Percentiles rank a stretch among this genome's conserved stretches.
phyloP scores from a whole-genome alignment of 768 basidiomycete genomes.

The Mycena metata region DNA sequence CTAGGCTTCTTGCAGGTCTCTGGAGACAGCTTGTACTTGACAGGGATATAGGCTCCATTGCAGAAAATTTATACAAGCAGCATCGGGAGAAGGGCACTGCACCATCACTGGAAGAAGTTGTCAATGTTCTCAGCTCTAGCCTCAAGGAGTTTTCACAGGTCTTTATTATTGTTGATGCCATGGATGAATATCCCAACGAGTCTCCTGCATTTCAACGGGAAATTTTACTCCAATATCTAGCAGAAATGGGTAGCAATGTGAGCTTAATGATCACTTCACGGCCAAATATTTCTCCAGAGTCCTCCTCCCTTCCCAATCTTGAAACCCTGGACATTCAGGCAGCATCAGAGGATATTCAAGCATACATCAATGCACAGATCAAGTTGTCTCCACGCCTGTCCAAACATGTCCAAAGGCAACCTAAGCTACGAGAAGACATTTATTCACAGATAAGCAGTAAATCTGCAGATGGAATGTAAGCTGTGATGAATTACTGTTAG shows the following conservation, averaged over 20 bases:
- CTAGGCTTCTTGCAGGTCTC: no score
- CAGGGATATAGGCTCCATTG: background rate
- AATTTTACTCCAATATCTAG: background rate
- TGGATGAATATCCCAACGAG: conserved; percentile 12
- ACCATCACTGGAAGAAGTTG: conserved; percentile 6
- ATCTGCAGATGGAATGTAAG: conserved; percentile 10
- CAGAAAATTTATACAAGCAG: conserved; percentile 13
- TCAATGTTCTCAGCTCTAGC: conserved; percentile 1
- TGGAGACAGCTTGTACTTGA: background rate
- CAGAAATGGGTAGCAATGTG: background rate
- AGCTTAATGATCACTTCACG: conserved; percentile 5
- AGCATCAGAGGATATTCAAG: background rate
- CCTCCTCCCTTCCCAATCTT: background rate
- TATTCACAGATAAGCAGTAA: background rate
- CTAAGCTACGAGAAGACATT: background rate
- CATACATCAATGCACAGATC: background rate
- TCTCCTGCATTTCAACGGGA: background rate
- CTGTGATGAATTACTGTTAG: background rate
- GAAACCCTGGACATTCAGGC: background rate
- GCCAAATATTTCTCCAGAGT: conserved; percentile 1
- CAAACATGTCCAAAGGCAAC: background rate
- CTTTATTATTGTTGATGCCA: conserved; percentile 8
- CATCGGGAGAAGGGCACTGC: conserved; percentile 3
- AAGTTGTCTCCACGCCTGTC: background rate
- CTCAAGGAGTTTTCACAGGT: conserved; percentile 4